These are phyloP conservation scores for Albifimbria verrucaria DNA, from an alignment of 2,329 filamentous ascomycete species.

Conservation along the genomic window DNA sequence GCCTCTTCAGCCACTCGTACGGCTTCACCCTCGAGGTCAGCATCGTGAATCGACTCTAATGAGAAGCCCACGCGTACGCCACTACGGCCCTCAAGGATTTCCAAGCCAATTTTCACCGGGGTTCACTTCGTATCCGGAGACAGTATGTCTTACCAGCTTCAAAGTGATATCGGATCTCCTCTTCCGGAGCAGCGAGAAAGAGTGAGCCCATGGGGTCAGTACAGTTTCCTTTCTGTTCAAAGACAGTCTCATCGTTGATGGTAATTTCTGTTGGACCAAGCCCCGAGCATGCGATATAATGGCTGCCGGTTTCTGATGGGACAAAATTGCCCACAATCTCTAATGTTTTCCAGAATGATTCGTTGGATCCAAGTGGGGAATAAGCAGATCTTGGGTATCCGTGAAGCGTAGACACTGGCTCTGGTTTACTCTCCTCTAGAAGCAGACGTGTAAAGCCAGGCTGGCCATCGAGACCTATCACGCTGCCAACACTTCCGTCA, in stretches of 20 bases:
- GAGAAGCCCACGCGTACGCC: slow-evolving; percentile 26
- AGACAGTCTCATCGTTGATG: slow-evolving; percentile 22
- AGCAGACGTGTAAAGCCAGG: slow-evolving; percentile 23
- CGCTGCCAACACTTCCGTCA: slow-evolving; percentile 12
- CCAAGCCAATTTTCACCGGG: slow-evolving; percentile 23
- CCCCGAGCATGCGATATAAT: slow-evolving; percentile 26
- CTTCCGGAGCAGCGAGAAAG: slow-evolving; percentile 20
- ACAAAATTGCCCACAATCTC: slow-evolving; percentile 26
- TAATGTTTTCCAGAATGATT: slow-evolving; percentile 18
- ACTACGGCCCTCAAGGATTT: slow-evolving; percentile 23
- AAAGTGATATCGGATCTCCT: slow-evolving; percentile 20
- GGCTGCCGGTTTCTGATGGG: slow-evolving; percentile 18
- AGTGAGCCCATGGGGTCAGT: slow-evolving; percentile 27
- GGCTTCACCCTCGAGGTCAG: slow-evolving; percentile 41
- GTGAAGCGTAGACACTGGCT: slow-evolving; percentile 14
- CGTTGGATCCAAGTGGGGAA: slow-evolving; percentile 19
- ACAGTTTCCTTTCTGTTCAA: slow-evolving; percentile 21
- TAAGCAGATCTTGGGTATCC: slow-evolving; percentile 16
- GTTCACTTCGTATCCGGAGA: slow-evolving; percentile 22
- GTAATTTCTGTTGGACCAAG: slow-evolving; percentile 21
- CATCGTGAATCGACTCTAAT: slow-evolving; percentile 25
- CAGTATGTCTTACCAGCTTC: slow-evolving; percentile 20
- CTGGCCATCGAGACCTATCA: slow-evolving; percentile 22
- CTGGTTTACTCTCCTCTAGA: slow-evolving; percentile 15
- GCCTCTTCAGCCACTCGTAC: slow-evolving; percentile 52